These are phyloP conservation scores for Fusarium sp. DNA, from an alignment of 2,329 filamentous ascomycete genomes.

Conservation along the genomic window DNA sequence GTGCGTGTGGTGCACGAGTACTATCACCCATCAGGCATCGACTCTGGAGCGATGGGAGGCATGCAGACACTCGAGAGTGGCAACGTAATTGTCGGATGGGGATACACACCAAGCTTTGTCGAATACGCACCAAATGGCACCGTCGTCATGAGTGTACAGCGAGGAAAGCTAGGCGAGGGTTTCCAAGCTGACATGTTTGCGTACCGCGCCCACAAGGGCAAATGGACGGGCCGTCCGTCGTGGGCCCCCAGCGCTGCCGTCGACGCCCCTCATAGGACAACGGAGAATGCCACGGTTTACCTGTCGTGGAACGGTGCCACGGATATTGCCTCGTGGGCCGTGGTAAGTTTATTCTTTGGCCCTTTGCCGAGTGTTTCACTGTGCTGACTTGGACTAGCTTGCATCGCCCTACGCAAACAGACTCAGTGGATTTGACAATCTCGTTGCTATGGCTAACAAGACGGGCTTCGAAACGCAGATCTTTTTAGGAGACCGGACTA, in stretches of 20 bases:
- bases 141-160: conserved; percentile 43
- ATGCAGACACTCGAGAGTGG: conserved; percentile 44
- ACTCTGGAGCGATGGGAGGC: conserved; percentile 46
- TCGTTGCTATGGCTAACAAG: conserved; percentile 39
- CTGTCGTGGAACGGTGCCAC: conserved; percentile 50
- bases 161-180: conserved; percentile 38
- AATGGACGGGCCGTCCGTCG: conserved; percentile 44
- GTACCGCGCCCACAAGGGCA: conserved; percentile 44
- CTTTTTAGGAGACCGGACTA: conserved; percentile 21
- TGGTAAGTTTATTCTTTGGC: conserved; percentile 38
- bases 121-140: conserved; percentile 44
- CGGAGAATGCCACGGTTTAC: conserved; percentile 42
- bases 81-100: conserved; percentile 45
- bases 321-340: conserved; percentile 43
- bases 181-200: conserved; percentile 44
- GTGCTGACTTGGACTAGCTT: conserved; percentile 39
- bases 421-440: conserved; percentile 38
- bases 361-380: conserved; percentile 4
- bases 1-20: conserved; percentile 46
- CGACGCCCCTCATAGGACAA: conserved; percentile 39
- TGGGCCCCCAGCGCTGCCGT: conserved; percentile 47
- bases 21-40: conserved; percentile 42
- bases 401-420: conserved; percentile 36
- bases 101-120: conserved; percentile 44
- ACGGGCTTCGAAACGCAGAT: conserved; percentile 46